Evolutionary conservation across 2,329 filamentous ascomycete genomes (phyloP).

Genomic region (Stagonosporopsis vannaccii): DNA sequence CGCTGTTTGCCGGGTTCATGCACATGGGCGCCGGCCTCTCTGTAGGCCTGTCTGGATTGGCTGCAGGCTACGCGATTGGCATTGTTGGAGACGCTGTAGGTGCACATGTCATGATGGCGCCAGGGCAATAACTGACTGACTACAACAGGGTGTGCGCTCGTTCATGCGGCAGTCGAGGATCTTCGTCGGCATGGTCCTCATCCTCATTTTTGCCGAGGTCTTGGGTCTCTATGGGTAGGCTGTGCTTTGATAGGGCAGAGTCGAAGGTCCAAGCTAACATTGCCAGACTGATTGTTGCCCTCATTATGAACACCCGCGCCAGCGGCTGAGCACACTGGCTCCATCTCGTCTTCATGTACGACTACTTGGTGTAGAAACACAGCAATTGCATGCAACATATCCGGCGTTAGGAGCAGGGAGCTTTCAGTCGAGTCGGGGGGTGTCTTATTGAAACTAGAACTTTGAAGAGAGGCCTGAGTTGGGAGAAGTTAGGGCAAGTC

Average conservation of each 20-base stretch:
- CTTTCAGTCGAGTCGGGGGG: neutral
- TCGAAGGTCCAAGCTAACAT: slow-evolving; percentile 19
- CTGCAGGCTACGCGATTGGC: slow-evolving; percentile 74
- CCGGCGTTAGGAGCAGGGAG: slow-evolving; percentile 15
- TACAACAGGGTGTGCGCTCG: slow-evolving; percentile 74
- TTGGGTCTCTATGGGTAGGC: slow-evolving; percentile 92
- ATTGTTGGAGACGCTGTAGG: slow-evolving; percentile 88
- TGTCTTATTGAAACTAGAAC: neutral
- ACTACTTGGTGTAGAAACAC: slow-evolving; percentile 36
- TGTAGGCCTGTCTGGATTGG: slow-evolving; percentile 61
- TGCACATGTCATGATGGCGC: slow-evolving; percentile 10
- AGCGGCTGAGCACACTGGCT: slow-evolving; percentile 58
- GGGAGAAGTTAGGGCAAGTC: neutral
- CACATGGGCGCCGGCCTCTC: slow-evolving; percentile 90
- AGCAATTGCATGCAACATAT: slow-evolving; percentile 17
- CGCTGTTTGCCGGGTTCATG: slow-evolving; percentile 90
- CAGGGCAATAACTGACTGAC: slow-evolving; percentile 24
- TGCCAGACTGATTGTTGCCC: slow-evolving; percentile 82
- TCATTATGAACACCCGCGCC: slow-evolving; percentile 91
- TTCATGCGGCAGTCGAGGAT: slow-evolving; percentile 97
- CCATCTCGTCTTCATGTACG: slow-evolving; percentile 31
- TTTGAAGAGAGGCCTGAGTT: neutral
- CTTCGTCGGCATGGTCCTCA: slow-evolving; percentile 98
- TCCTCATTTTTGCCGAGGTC: slow-evolving; percentile 98
- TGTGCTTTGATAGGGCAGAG: neutral